These are phyloP conservation scores for Plenodomus tracheiphilus DNA, from an alignment of 2,329 filamentous ascomycete species.

Conservation along the genomic window DNA sequence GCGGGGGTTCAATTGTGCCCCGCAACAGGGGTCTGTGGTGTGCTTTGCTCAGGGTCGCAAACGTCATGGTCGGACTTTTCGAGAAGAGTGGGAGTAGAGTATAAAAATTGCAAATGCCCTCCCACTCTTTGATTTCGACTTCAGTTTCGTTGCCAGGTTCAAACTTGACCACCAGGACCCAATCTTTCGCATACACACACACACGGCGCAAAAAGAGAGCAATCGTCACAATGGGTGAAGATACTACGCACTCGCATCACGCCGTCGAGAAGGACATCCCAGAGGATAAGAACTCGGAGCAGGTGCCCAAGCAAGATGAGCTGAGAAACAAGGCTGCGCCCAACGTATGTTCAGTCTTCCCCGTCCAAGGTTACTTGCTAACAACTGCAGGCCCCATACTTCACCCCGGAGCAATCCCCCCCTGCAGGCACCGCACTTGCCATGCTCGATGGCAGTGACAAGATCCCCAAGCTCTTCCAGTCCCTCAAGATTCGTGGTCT, in stretches of 20 bases:
- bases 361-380: neutral
- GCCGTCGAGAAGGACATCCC: constrained; percentile 33
- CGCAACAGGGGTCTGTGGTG: constrained; percentile 12
- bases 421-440: constrained; percentile 52
- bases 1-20: constrained; percentile 19
- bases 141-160: neutral
- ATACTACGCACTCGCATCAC: constrained; percentile 37
- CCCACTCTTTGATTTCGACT: neutral
- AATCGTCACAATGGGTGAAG: constrained; percentile 25
- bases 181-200: neutral
- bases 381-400: constrained; percentile 47
- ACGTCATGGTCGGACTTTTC: constrained; percentile 7
- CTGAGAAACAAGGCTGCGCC: constrained; percentile 48
- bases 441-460: constrained; percentile 52
- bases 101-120: constrained; percentile 25
- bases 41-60: constrained; percentile 20
- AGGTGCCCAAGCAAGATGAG: constrained; percentile 17
- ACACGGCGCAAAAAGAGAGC: neutral
- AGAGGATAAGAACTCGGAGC: constrained; percentile 27
- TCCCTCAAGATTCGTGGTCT: constrained; percentile 61
- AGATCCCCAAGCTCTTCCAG: constrained; percentile 63
- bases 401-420: constrained; percentile 52
- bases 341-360: constrained; percentile 34
- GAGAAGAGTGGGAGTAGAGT: constrained; percentile 21
- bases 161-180: too few relatives aligned